Base-by-base conservation (phyloP, 1,139 yeast genomes). In the Torulaspora pretoriensis region DNA sequence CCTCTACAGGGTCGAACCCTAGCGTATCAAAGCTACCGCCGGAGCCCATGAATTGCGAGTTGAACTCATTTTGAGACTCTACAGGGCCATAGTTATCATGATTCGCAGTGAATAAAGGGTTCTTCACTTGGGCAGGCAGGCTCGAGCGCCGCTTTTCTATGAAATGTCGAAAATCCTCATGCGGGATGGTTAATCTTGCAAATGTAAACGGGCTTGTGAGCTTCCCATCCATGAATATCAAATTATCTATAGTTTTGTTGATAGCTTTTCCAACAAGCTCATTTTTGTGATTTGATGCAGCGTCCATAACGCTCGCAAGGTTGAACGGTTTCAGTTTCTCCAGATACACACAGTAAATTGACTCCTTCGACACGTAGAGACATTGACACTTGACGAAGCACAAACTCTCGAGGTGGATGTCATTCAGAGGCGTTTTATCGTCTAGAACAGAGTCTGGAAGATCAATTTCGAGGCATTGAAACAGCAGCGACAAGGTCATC, bases 51-150 rank as follows among this genome's bases (percentile, higher is more conserved):
- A 32, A 25, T 39, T 56, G 59, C 2, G 62, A 58, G 36, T 56
- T 52, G 24, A 54, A 55, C 16, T 55, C 60, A 35, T 49, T 42
- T 35, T 55, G 59, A 4, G 59, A 50, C 14, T 48, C 54, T 12
- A 41, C 25, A n/a, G 39, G 29, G 10, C 19, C 32, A 29, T 43
- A 24, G 8, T 16, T 9, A 10, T 26, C 24, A 9, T 42, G 40
- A 12, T 34, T 29, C 3, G 34, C 45, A 8, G 42, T 47, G 31
- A 49, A 52, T 5, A 55, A 28, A 27, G 57, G 55, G 31, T 53
- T 50, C 19, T 23, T 47, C 22, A 31, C 30, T 1, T 27, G 19
- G 19, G 23, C 8, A 8, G 34, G 16, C 24, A 16, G 17, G 23
- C 30, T 30, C 33, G 4, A 4, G 26, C 25, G 35, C 9, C 7